These are phyloP conservation scores for Funneliformis caledonium DNA, from an alignment of 371 early-diverging fungal species.

Conservation along the genomic window DNA sequence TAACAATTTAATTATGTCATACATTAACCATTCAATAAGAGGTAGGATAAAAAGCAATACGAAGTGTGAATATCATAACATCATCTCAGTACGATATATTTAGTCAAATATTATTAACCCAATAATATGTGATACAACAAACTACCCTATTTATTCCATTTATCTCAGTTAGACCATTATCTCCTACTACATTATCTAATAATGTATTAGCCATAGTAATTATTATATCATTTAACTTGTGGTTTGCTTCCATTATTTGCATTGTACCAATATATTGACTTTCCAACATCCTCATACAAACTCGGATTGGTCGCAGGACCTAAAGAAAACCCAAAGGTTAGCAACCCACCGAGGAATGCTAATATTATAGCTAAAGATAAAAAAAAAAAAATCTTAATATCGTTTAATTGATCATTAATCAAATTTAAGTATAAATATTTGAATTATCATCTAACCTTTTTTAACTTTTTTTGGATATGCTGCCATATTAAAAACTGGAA, in stretches of 20 bases:
- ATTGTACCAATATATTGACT: not conserved
- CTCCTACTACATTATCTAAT: no score
- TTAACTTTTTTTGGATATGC: not conserved
- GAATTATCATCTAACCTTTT: not conserved
- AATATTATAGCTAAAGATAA: not conserved
- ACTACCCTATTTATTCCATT: no score
- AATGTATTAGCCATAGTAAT: no score
- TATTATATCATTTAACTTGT: no score
- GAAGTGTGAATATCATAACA: no score
- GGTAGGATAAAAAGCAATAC: no score
- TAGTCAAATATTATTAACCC: no score
- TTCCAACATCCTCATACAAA: not conserved
- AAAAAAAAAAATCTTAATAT: not conserved
- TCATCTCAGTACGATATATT: no score
- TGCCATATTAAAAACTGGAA: constrained; percentile 54
- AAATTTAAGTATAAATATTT: not conserved
- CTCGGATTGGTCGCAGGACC: not conserved
- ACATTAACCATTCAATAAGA: no score
- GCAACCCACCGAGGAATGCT: not conserved
- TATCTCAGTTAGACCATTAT: no score
- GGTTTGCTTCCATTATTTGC: not conserved
- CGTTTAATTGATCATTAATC: not conserved
- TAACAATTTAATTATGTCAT: no score
- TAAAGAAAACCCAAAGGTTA: not conserved
- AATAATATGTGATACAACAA: no score